A percentile compares a stretch with the other conserved stretches of the same genome.
Conservation (phyloP, 805 yeast genomes). For the Starmerella bacillaris region DNA sequence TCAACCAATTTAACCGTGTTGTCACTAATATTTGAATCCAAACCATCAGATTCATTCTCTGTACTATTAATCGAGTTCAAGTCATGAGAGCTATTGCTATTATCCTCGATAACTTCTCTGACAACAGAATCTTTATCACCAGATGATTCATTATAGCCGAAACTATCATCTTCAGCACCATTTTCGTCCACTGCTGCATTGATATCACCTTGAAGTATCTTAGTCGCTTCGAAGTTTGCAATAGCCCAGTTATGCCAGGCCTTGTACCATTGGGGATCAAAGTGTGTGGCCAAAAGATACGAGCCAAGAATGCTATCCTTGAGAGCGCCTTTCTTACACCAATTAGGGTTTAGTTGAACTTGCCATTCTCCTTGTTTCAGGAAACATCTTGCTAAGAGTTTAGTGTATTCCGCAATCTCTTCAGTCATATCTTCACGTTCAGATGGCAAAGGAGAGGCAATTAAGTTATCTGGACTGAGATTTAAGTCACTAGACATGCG, state of each 20-base stretch:
- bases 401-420: conserved; percentile 68
- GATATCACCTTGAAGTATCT: conserved; percentile 29
- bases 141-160: too few relatives aligned
- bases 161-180: conserved; percentile 19
- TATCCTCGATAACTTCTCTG: too few relatives aligned
- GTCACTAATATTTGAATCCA: too few relatives aligned
- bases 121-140: too few relatives aligned
- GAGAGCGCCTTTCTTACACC: conserved; percentile 50
- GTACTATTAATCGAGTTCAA: too few relatives aligned
- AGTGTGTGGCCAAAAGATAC: conserved; percentile 82
- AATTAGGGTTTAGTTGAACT: conserved; percentile 54
- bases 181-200: conserved; percentile 8
- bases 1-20: background rate
- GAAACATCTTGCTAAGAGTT: conserved; percentile 78
- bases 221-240: conserved; percentile 89
- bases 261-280: conserved; percentile 84
- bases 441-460: conserved; percentile 69
- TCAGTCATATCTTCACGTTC: conserved; percentile 44
- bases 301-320: conserved; percentile 81
- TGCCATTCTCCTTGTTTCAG: conserved; percentile 98
- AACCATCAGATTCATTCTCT: too few relatives aligned
- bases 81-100: too few relatives aligned
- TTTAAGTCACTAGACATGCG: conserved; percentile 80
- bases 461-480: conserved; percentile 67
- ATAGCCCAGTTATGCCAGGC: conserved; percentile 99